These are phyloP conservation scores for Phoma sp. DNA, from an alignment of 2,329 filamentous ascomycete genomes.

Conservation along the genomic window DNA sequence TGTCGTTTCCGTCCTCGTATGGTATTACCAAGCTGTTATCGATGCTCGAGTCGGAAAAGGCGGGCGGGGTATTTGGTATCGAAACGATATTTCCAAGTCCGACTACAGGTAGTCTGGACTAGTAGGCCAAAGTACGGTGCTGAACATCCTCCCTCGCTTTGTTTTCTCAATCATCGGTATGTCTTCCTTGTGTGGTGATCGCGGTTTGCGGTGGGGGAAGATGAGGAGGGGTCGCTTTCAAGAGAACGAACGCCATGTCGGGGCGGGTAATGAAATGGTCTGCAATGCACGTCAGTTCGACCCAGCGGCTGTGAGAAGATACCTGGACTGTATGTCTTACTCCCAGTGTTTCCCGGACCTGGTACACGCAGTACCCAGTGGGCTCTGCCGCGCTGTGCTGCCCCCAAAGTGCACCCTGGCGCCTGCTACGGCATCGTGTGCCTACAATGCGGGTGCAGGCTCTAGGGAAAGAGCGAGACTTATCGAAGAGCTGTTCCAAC, in stretches of 20 bases:
- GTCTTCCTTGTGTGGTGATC: not conserved
- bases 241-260: not conserved
- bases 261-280: not conserved
- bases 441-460: too few species aligned
- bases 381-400: not conserved
- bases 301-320: not conserved
- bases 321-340: not conserved
- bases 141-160: not conserved
- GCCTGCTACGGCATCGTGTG: not conserved
- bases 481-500: too few species aligned
- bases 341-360: not conserved
- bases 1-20: not conserved
- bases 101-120: conserved; percentile 2
- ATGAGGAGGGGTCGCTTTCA: not conserved
- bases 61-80: not conserved
- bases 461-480: too few species aligned
- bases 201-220: not conserved
- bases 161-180: not conserved
- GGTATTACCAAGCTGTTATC: not conserved
- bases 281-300: not conserved
- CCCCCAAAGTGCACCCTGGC: not conserved
- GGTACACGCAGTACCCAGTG: not conserved
- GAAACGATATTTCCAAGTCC: not conserved
- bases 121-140: not conserved
- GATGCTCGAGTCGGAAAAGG: not conserved